Conservation (phyloP, 371 early-diverging fungal species). For the Nematocida parisii region DNA sequence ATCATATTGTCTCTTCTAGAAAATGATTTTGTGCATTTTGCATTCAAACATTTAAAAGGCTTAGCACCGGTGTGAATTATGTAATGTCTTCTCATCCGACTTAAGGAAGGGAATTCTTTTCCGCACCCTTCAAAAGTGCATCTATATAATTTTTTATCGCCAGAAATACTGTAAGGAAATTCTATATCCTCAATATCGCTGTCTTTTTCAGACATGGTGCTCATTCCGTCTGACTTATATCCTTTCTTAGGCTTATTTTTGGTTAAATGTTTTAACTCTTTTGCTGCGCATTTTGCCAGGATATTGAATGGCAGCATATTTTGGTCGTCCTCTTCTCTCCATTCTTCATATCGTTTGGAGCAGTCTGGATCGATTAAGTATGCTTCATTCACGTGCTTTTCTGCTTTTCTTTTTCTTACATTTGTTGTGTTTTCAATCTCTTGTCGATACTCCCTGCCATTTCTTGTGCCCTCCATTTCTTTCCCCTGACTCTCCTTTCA, state of each 20-base stretch:
- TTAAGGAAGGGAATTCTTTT: constrained; percentile 67
- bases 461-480: constrained; percentile 33
- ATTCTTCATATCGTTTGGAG: constrained; percentile 5
- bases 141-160: constrained; percentile 54
- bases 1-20: constrained; percentile 71
- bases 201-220: constrained; percentile 8
- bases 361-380: not conserved
- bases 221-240: constrained; percentile 30
- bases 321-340: not conserved
- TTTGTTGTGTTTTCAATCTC: constrained; percentile 13
- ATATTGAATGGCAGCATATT: constrained; percentile 50
- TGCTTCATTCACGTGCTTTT: not conserved
- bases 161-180: constrained; percentile 49
- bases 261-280: constrained; percentile 35
- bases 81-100: constrained; percentile 70
- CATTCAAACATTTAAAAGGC: constrained; percentile 70
- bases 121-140: constrained; percentile 67
- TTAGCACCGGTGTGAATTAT: constrained; percentile 70
- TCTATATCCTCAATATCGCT: constrained; percentile 63
- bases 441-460: constrained; percentile 33
- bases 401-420: constrained; percentile 18
- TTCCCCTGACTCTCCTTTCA: constrained; percentile 22
- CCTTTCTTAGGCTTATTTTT: constrained; percentile 31
- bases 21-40: constrained; percentile 68
- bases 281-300: constrained; percentile 57